phyloP scores from a whole-genome alignment of 1,139 yeast genomes.

The Geotrichum histeridarum region DNA sequence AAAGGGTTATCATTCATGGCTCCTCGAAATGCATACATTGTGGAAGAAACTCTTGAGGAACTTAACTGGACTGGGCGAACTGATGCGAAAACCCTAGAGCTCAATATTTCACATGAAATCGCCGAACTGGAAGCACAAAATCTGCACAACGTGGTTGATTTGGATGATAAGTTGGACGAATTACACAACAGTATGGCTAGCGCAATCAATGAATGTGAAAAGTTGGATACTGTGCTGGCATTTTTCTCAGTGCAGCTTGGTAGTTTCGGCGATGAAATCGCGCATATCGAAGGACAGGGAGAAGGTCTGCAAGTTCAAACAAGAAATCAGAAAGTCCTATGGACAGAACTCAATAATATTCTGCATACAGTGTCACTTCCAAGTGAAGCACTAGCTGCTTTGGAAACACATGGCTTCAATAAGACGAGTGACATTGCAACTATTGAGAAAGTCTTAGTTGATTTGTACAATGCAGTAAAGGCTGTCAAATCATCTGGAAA shows the following conservation, averaged over 20 bases:
- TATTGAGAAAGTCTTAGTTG: conserved; percentile 58
- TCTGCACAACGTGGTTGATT: conserved; percentile 46
- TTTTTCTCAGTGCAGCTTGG: conserved; percentile 56
- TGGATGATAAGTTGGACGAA: conserved; percentile 43
- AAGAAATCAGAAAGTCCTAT: conserved; percentile 69
- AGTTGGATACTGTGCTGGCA: conserved; percentile 52
- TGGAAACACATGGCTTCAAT: conserved; percentile 50
- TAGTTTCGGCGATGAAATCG: conserved; percentile 61
- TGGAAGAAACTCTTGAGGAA: conserved; percentile 70
- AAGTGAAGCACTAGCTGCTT: conserved; percentile 47
- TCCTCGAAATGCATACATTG: conserved; percentile 27
- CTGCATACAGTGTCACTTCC: conserved; percentile 65
- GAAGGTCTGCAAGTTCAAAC: conserved; percentile 82
- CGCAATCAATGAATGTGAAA: conserved; percentile 60
- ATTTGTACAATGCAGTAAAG: conserved; percentile 56
- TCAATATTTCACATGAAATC: conserved; percentile 52
- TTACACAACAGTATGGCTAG: conserved; percentile 42
- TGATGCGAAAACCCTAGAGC: conserved; percentile 52
- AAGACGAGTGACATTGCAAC: conserved; percentile 43
- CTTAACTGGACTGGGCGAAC: conserved; percentile 69
- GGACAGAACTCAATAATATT: conserved; percentile 63
- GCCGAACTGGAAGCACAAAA: conserved; percentile 48
- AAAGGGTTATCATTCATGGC: conserved; percentile 12
- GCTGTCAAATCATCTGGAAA: conserved; percentile 30
- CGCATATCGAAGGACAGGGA: conserved; percentile 67